phyloP scores from a whole-genome alignment of 768 basidiomycete species.

The Russula olivacea region DNA sequence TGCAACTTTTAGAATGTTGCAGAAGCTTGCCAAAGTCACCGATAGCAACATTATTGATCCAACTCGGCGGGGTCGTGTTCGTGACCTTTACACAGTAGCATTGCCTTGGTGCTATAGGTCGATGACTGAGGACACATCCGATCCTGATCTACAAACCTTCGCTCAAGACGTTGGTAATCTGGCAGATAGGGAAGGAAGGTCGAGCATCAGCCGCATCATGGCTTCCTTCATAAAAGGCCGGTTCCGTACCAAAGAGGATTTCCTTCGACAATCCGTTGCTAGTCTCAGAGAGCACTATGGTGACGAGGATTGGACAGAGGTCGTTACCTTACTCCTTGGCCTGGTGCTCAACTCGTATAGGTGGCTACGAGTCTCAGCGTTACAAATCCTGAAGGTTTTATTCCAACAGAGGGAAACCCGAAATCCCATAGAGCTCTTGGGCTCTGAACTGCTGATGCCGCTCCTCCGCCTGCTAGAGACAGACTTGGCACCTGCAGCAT shows the following conservation, averaged over 20 bases:
- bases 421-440: slow-evolving; percentile 64
- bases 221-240: slow-evolving; percentile 79
- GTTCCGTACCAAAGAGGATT: slow-evolving; percentile 91
- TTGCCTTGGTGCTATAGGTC: slow-evolving; percentile 88
- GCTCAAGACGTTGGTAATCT: slow-evolving; percentile 66
- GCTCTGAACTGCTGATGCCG: slow-evolving; percentile 87
- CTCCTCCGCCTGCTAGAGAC: slow-evolving; percentile 83
- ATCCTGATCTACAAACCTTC: slow-evolving; percentile 58
- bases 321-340: slow-evolving; percentile 80
- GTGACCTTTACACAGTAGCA: slow-evolving; percentile 74
- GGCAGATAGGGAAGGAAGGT: slow-evolving; percentile 64
- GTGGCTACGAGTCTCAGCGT: slow-evolving; percentile 75
- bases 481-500: slow-evolving; percentile 74
- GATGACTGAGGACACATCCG: slow-evolving; percentile 57
- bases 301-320: slow-evolving; percentile 66
- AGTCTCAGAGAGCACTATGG: slow-evolving; percentile 84
- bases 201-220: slow-evolving; percentile 85
- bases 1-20: slow-evolving; percentile 63
- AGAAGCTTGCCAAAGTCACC: slow-evolving; percentile 52
- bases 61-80: slow-evolving; percentile 59
- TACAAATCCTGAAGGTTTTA: slow-evolving; percentile 85
- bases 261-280: slow-evolving; percentile 80
- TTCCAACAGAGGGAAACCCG: slow-evolving; percentile 82
- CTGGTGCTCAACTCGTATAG: slow-evolving; percentile 75
- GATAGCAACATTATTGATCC: slow-evolving; percentile 66